These are phyloP conservation scores for Alternaria burnsii DNA, from an alignment of 2,329 filamentous ascomycete species.

Conservation along the genomic window DNA sequence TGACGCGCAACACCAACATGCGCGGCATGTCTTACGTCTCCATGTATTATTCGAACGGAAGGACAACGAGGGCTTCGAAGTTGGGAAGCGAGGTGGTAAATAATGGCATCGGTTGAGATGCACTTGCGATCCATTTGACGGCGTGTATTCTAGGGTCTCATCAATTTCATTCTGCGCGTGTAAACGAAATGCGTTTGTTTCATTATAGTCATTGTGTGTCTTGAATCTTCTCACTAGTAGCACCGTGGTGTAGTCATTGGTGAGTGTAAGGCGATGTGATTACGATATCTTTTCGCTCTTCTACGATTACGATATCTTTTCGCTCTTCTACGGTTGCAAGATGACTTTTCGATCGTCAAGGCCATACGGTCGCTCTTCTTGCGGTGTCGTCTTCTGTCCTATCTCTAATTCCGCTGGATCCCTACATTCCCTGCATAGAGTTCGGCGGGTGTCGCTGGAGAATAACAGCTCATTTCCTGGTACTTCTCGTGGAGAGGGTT, in stretches of 20 bases:
- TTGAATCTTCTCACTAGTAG: not conserved
- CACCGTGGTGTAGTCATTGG: not conserved
- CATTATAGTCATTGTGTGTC: not conserved
- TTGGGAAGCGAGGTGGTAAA: conserved; percentile 34
- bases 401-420: not conserved
- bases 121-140: conserved; percentile 46
- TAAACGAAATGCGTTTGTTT: conserved; percentile 46
- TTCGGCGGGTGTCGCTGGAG: not conserved
- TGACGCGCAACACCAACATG: conserved; percentile 36
- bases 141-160: conserved; percentile 49
- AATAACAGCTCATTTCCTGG: not conserved
- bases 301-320: not conserved
- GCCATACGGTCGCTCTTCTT: not conserved
- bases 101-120: conserved; percentile 44
- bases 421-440: not conserved
- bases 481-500: not conserved
- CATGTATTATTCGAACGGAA: conserved; percentile 39
- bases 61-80: conserved; percentile 17
- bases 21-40: conserved; percentile 48
- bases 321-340: not conserved
- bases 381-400: not conserved
- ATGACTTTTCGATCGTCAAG: conserved; percentile 1
- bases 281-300: not conserved
- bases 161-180: conserved; percentile 42
- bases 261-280: not conserved